Evolutionary conservation across 164 flowering plant genomes (phyloP).

Genomic region (Aristolochia californica): DNA sequence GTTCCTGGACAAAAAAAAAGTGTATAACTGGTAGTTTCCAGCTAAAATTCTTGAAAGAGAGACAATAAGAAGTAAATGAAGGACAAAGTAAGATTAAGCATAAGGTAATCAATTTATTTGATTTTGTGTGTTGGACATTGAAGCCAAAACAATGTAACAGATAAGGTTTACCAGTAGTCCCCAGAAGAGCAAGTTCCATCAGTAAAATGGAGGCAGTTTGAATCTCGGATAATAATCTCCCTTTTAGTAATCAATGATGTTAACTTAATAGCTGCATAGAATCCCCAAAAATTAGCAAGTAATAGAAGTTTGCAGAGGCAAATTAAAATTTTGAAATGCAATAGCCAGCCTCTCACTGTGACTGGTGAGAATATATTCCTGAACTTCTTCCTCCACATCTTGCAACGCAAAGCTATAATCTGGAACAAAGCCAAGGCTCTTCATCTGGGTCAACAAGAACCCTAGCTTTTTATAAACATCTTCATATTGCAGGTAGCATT

Average conservation of each 20-base stretch:
- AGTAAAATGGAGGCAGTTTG: slow-evolving; percentile 46
- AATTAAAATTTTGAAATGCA: slow-evolving; percentile 47
- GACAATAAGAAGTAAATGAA: too few species aligned
- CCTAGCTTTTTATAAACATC: slow-evolving; percentile 37
- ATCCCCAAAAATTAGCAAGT: slow-evolving; percentile 61
- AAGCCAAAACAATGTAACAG: background rate
- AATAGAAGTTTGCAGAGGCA: slow-evolving; percentile 47
- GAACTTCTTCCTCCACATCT: slow-evolving; percentile 72
- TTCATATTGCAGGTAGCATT: slow-evolving; percentile 34
- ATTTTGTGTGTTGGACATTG: too few species aligned
- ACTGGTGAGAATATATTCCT: slow-evolving; percentile 48
- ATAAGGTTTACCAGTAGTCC: slow-evolving; percentile 38
- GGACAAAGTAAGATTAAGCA: too few species aligned
- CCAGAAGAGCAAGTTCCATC: slow-evolving; percentile 50
- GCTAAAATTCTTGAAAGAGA: too few species aligned
- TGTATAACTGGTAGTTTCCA: too few species aligned
- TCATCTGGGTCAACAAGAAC: slow-evolving; percentile 34
- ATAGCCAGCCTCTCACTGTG: slow-evolving; percentile 68
- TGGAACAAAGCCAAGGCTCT: slow-evolving; percentile 53
- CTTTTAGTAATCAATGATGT: slow-evolving; percentile 41
- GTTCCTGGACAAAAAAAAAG: too few species aligned
- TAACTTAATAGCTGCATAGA: slow-evolving; percentile 42
- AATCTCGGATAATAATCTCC: slow-evolving; percentile 51
- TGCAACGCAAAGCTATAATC: slow-evolving; percentile 60
- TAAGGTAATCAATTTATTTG: too few species aligned